Evolutionary conservation across 2,329 filamentous ascomycete genomes (phyloP).

Genomic region (Aspergillus tanneri): DNA sequence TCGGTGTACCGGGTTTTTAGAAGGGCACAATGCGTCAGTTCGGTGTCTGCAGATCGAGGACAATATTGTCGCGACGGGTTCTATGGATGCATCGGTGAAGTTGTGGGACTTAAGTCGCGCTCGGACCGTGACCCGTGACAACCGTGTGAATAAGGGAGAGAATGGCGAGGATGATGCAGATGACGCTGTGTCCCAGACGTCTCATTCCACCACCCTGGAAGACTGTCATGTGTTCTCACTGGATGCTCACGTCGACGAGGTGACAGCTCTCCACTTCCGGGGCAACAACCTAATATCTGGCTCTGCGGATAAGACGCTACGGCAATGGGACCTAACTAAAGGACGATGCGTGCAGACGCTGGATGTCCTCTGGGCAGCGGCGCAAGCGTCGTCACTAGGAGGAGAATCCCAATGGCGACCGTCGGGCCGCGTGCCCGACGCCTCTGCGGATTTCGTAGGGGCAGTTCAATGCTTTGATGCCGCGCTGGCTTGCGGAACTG

Average conservation of each 20-base stretch:
- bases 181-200: constrained; percentile 55
- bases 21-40: constrained; percentile 93
- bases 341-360: constrained; percentile 97
- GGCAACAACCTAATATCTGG: constrained; percentile 90
- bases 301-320: constrained; percentile 92
- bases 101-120: constrained; percentile 93
- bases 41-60: constrained; percentile 90
- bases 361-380: constrained; percentile 96
- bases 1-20: constrained; percentile 83
- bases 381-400: constrained; percentile 73
- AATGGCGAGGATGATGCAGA: constrained; percentile 45
- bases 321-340: constrained; percentile 96
- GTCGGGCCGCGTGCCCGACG: constrained; percentile 59
- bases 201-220: constrained; percentile 71
- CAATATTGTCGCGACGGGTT: constrained; percentile 91
- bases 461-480: constrained; percentile 95
- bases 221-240: constrained; percentile 89
- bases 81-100: constrained; percentile 88
- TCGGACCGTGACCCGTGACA: constrained; percentile 69
- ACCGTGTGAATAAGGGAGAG: constrained; percentile 52
- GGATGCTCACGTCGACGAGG: constrained; percentile 86
- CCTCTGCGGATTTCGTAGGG: constrained; percentile 85
- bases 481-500: constrained; percentile 91
- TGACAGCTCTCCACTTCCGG: constrained; percentile 88
- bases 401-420: constrained; percentile 69